A percentile compares a stretch with the other conserved stretches of the same genome.
Evolutionary conservation across 1,139 yeast genomes (phyloP).

Genomic region (Hyphopichia khmerensis): DNA sequence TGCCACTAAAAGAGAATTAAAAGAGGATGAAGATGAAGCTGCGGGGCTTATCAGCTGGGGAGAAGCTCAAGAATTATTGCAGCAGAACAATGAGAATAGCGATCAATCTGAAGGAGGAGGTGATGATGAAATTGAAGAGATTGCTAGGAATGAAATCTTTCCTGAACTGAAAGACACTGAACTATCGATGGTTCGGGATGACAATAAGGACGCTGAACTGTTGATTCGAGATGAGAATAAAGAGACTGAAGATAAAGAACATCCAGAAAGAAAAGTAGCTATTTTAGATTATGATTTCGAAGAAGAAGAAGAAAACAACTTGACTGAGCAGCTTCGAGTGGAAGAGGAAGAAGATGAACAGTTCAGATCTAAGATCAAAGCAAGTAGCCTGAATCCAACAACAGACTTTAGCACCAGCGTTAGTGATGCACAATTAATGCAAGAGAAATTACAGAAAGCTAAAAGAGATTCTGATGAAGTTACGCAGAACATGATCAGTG

Average conservation of each 20-base stretch:
- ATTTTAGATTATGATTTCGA: conserved; percentile 62
- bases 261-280: conserved; percentile 17
- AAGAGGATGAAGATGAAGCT: conserved; percentile 41
- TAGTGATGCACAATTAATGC: conserved; percentile 55
- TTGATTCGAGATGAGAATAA: conserved; percentile 48
- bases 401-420: conserved; percentile 31
- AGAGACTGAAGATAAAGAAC: conserved; percentile 47
- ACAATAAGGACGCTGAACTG: conserved; percentile 55
- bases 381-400: conserved; percentile 18
- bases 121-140: conserved; percentile 10
- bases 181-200: conserved; percentile 22
- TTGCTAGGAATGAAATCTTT: neutral
- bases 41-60: conserved; percentile 52
- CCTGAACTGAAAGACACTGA: neutral
- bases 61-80: conserved; percentile 35
- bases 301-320: conserved; percentile 72
- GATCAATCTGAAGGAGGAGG: too few relatives aligned
- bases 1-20: conserved; percentile 2
- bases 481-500: conserved; percentile 79
- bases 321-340: conserved; percentile 57
- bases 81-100: conserved; percentile 2
- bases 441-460: conserved; percentile 62
- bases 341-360: conserved; percentile 74
- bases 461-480: conserved; percentile 91
- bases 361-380: conserved; percentile 52